Conservation (phyloP, 2,329 filamentous ascomycete species). For the Beauveria rudraprayagi region DNA sequence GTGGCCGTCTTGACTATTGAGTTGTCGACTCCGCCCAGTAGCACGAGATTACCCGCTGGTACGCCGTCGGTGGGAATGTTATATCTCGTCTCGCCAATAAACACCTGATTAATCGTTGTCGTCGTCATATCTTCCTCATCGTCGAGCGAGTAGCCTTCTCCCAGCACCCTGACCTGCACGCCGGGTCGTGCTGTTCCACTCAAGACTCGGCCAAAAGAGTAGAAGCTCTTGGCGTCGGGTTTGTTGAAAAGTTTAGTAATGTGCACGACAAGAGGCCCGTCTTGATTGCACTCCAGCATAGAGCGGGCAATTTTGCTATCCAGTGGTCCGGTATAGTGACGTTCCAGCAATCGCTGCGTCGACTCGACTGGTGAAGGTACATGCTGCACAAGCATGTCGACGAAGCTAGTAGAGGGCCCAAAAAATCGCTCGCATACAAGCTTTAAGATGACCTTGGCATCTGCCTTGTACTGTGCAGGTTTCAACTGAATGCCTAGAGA, state of each 20-base stretch:
- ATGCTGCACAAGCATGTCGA: conserved; percentile 90
- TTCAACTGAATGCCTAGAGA: conserved; percentile 80
- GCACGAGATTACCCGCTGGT: conserved; percentile 85
- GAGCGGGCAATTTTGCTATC: conserved; percentile 73
- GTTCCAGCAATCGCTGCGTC: conserved; percentile 66
- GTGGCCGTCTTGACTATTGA: conserved; percentile 98
- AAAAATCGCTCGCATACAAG: conserved; percentile 95
- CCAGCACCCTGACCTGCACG: conserved; percentile 79
- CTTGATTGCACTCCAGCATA: conserved; percentile 76
- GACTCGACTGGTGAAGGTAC: conserved; percentile 79
- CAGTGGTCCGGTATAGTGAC: conserved; percentile 84
- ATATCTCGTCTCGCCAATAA: conserved; percentile 87
- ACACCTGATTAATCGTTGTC: conserved; percentile 76
- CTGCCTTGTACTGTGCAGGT: conserved; percentile 82
- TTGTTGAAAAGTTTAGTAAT: conserved; percentile 91
- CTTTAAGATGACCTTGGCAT: conserved; percentile 82
- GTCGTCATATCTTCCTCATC: conserved; percentile 96
- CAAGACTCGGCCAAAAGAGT: conserved; percentile 84
- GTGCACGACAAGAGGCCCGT: conserved; percentile 86
- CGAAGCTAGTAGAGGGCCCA: conserved; percentile 78
- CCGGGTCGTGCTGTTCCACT: conserved; percentile 82
- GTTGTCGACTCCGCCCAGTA: conserved; percentile 91
- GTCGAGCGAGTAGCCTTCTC: conserved; percentile 91
- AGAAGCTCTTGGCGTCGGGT: conserved; percentile 81
- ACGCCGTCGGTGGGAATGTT: conserved; percentile 87